Conservation (phyloP, 1,284 basidiomycete genomes). For the Chiua sp. region DNA sequence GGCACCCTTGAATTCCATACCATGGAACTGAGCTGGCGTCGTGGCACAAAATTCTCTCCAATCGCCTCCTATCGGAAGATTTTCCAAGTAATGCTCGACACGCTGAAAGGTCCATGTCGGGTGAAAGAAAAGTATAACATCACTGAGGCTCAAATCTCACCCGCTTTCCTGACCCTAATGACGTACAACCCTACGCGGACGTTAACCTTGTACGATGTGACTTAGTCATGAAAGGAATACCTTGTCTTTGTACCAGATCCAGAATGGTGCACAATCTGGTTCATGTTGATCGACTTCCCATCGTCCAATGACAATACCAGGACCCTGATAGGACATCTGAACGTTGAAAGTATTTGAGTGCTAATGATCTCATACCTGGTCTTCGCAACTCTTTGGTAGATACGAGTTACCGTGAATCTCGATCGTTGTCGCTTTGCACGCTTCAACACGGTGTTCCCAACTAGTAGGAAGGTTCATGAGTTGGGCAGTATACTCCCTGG, state of each 20-base stretch:
- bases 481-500: slow-evolving; percentile 31
- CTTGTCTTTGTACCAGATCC: slow-evolving; percentile 33
- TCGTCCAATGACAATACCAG: slow-evolving; percentile 19
- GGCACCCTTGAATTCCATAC: slow-evolving; percentile 30
- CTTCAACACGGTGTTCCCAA: slow-evolving; percentile 21
- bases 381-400: slow-evolving; percentile 31
- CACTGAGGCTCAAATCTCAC: slow-evolving; percentile 2
- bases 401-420: slow-evolving; percentile 29
- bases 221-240: neutral
- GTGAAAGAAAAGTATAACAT: neutral
- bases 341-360: too few species aligned
- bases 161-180: slow-evolving; percentile 27
- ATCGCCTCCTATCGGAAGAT: slow-evolving; percentile 26
- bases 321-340: slow-evolving; percentile 11
- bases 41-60: slow-evolving; percentile 40
- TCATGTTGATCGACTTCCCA: slow-evolving; percentile 28
- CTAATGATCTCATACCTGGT: slow-evolving; percentile 16
- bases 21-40: slow-evolving; percentile 29
- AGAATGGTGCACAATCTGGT: slow-evolving; percentile 26
- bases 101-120: slow-evolving; percentile 3
- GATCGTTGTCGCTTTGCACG: slow-evolving; percentile 27
- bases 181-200: slow-evolving; percentile 28
- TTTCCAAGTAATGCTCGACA: slow-evolving; percentile 33
- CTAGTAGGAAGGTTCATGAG: slow-evolving; percentile 26
- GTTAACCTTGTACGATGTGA: neutral